Evolutionary conservation across 1,139 yeast genomes (phyloP).

Genomic region (Meyerozyma athensensis): DNA sequence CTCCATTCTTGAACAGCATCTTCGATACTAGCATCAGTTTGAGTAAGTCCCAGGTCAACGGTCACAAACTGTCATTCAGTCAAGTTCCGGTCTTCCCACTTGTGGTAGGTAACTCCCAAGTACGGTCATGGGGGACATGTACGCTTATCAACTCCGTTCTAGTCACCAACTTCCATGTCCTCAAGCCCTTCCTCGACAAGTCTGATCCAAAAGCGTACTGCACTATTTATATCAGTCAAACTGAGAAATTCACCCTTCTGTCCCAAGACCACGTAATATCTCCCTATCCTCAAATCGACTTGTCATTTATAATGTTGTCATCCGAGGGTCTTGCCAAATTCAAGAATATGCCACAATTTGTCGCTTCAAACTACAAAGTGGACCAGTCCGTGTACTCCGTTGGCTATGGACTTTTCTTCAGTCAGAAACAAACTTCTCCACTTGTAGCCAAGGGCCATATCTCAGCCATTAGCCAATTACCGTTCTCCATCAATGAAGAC

Average conservation of each 20-base stretch:
- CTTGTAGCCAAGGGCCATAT: slow-evolving; percentile 43
- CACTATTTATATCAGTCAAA: neutral
- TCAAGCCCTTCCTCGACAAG: neutral
- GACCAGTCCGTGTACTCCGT: slow-evolving; percentile 42
- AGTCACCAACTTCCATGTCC: neutral
- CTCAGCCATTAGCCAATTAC: slow-evolving; percentile 20
- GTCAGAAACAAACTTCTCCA: slow-evolving; percentile 25
- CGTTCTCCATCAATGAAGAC: slow-evolving; percentile 8
- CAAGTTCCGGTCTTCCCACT: neutral
- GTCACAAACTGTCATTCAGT: too few relatives aligned
- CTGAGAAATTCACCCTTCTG: neutral
- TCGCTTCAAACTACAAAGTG: slow-evolving; percentile 6
- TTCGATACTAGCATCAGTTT: neutral
- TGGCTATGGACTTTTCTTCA: slow-evolving; percentile 56
- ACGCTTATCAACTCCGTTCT: neutral
- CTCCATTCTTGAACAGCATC: neutral
- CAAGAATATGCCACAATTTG: neutral
- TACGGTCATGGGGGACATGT: slow-evolving; percentile 3
- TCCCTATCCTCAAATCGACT: neutral
- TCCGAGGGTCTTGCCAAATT: neutral
- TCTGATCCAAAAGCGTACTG: neutral
- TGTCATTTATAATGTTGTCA: neutral
- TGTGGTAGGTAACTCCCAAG: neutral
- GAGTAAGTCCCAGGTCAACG: too few relatives aligned
- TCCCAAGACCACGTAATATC: neutral